Percentiles rank a stretch among this genome's conserved stretches.
Conservation (phyloP, 2,329 filamentous ascomycete genomes). For the Exophiala viscosa region DNA sequence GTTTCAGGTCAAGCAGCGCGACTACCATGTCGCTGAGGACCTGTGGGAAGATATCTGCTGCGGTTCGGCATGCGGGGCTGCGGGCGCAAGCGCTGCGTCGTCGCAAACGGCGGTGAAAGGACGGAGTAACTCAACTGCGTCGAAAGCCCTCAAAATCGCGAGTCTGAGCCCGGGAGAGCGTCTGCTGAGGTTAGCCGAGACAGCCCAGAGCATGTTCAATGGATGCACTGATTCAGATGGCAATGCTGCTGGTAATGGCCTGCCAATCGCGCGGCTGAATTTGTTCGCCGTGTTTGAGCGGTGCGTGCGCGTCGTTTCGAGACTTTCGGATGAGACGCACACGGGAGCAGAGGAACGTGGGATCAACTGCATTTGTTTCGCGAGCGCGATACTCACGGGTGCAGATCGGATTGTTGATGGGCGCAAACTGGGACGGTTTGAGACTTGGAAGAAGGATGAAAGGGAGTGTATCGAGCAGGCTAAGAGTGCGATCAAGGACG, state of each 20-base stretch:
- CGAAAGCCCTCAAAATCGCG: neutral
- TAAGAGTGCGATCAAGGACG: constrained; percentile 14
- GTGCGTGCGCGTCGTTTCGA: constrained; percentile 27
- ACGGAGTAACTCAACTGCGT: neutral
- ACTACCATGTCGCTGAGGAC: constrained; percentile 22
- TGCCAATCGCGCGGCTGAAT: constrained; percentile 29
- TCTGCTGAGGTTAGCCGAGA: neutral
- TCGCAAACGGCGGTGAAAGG: neutral
- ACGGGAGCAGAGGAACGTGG: constrained; percentile 17
- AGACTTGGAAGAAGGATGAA: constrained; percentile 25
- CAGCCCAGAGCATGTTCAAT: neutral
- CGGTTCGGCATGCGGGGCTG: no score
- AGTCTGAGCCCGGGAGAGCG: neutral
- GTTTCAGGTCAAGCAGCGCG: constrained; percentile 28
- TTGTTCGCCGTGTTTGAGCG: constrained; percentile 27
- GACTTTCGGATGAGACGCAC: constrained; percentile 29
- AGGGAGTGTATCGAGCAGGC: constrained; percentile 19
- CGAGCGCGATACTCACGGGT: constrained; percentile 24
- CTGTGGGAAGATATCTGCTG: constrained; percentile 8
- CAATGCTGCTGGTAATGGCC: neutral
- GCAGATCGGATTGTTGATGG: constrained; percentile 27
- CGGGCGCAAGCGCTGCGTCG: neutral
- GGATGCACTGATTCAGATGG: neutral
- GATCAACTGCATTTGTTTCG: constrained; percentile 30
- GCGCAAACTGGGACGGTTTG: constrained; percentile 16